Percentiles rank a stretch among this genome's conserved stretches.
Evolutionary conservation across 2,329 filamentous ascomycete species (phyloP).

Genomic region (Cytospora leucostoma): DNA sequence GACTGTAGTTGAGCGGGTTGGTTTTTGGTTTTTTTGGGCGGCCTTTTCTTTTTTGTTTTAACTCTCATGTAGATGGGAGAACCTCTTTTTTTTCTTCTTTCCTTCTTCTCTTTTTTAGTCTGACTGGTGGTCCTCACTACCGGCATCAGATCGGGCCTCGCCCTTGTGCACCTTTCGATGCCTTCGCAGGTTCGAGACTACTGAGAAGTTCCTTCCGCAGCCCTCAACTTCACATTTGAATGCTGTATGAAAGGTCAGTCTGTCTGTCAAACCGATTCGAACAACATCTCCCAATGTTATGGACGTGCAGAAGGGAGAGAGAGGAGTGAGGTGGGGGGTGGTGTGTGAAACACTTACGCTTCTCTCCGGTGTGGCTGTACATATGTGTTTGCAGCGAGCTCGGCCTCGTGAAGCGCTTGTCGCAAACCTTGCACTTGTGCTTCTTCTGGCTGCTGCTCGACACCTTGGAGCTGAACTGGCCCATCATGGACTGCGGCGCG

Average conservation of each 20-base stretch:
- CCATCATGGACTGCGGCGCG: slow-evolving; percentile 96
- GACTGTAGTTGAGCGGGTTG: not conserved
- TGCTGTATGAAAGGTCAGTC: slow-evolving; percentile 52
- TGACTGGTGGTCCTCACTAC: slow-evolving; percentile 64
- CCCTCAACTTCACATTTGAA: slow-evolving; percentile 94
- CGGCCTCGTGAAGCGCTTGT: slow-evolving; percentile 93
- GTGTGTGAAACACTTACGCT: slow-evolving; percentile 75
- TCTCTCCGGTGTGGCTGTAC: slow-evolving; percentile 98
- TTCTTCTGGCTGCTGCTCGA: slow-evolving; percentile 97
- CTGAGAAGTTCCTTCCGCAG: slow-evolving; percentile 93
- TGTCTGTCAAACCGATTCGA: not conserved
- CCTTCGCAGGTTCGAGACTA: slow-evolving; percentile 90
- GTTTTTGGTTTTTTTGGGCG: not conserved
- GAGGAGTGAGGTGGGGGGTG: too few relatives aligned
- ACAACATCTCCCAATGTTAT: not conserved
- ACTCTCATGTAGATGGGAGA: not conserved
- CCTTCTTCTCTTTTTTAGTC: slow-evolving; percentile 45
- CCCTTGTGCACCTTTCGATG: slow-evolving; percentile 96
- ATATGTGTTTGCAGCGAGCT: slow-evolving; percentile 96
- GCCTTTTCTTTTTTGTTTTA: too few relatives aligned
- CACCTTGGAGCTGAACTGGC: slow-evolving; percentile 95
- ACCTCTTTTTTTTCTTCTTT: slow-evolving; percentile 43
- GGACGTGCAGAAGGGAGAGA: too few relatives aligned
- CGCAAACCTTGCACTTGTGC: slow-evolving; percentile 98
- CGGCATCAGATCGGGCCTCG: slow-evolving; percentile 63